These are phyloP conservation scores for Pyrus communis DNA, from an alignment of 306 rosid species.

Conservation along the genomic window DNA sequence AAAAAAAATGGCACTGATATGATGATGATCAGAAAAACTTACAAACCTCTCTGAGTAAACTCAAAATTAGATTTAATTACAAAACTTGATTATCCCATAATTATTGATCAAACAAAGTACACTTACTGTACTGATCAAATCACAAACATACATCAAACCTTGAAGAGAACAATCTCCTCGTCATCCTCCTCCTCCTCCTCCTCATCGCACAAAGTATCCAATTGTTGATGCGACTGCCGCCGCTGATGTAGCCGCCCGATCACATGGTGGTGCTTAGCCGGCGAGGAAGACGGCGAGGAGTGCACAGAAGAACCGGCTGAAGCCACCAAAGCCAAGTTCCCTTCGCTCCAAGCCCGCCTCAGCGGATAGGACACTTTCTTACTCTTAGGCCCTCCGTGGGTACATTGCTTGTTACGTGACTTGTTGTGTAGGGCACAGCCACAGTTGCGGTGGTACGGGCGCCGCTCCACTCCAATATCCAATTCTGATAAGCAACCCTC, in stretches of 20 bases:
- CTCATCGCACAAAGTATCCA: neutral
- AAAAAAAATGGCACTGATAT: neutral
- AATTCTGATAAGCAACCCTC: slow-evolving; percentile 47
- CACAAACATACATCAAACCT: slow-evolving; percentile 8
- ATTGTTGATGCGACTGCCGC: neutral
- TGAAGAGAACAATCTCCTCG: slow-evolving; percentile 7
- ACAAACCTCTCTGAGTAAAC: neutral
- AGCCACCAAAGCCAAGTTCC: slow-evolving; percentile 25
- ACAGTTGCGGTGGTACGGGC: slow-evolving; percentile 57
- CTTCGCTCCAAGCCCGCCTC: slow-evolving; percentile 50
- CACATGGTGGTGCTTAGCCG: neutral
- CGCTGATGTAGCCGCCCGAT: neutral
- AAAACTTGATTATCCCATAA: neutral
- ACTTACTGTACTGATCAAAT: neutral
- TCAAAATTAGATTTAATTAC: neutral
- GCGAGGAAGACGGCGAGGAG: slow-evolving; percentile 21
- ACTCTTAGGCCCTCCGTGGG: slow-evolving; percentile 20
- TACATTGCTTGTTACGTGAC: slow-evolving; percentile 1
- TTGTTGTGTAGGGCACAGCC: slow-evolving; percentile 17
- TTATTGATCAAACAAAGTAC: neutral
- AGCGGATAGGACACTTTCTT: slow-evolving; percentile 46
- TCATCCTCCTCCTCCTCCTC: neutral
- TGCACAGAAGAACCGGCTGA: neutral
- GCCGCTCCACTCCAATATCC: slow-evolving; percentile 40
- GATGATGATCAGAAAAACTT: neutral